Percentiles rank a stretch among this genome's conserved stretches.
phyloP scores from a whole-genome alignment of 176 grass and related monocot genomes.

The Carex parvula region DNA sequence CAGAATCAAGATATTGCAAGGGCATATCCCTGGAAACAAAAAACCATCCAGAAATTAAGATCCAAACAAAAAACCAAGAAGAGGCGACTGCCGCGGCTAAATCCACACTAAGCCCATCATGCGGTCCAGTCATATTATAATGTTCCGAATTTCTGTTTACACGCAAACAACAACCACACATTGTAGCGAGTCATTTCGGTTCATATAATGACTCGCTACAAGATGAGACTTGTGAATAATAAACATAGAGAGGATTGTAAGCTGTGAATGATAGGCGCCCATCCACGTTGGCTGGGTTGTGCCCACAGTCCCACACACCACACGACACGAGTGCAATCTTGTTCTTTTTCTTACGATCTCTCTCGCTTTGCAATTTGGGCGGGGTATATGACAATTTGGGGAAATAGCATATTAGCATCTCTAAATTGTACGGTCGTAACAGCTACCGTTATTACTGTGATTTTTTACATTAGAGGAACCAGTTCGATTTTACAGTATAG shows the following conservation, averaged over 20 bases:
- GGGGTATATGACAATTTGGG: background rate
- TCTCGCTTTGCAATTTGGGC: background rate
- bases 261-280: background rate
- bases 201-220: background rate
- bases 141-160: background rate
- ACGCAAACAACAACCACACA: background rate
- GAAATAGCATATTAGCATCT: background rate
- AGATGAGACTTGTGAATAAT: background rate
- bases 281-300: constrained; percentile 6
- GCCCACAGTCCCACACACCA: background rate
- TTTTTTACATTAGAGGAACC: no score
- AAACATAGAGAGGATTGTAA: background rate
- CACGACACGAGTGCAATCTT: constrained; percentile 29
- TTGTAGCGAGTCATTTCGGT: background rate
- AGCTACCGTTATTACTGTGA: background rate
- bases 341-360: constrained; percentile 6
- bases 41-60: constrained; percentile 1
- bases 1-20: constrained; percentile 16
- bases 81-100: background rate
- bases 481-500: no score
- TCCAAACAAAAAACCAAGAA: constrained; percentile 20
- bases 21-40: constrained; percentile 13
- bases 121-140: constrained; percentile 9
- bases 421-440: background rate
- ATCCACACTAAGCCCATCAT: constrained; percentile 26